Evolutionary conservation across 78 protist species (phyloP).

Genomic region (Paratrimastix pyriformis): DNA sequence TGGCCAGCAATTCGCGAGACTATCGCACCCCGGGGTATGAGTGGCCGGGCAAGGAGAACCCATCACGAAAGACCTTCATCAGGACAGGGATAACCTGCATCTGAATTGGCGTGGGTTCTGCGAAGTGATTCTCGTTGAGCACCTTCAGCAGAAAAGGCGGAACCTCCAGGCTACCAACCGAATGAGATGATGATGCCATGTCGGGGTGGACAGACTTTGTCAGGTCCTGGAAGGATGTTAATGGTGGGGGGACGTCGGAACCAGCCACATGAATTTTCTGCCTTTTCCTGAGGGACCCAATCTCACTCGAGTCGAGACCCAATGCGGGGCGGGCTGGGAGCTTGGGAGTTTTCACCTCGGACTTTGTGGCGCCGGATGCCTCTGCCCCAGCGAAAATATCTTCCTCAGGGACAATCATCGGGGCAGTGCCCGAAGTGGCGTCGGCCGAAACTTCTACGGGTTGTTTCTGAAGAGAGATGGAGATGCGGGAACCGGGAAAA

Average conservation of each 20-base stretch:
- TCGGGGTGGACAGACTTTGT: background rate
- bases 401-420: too few species aligned
- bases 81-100: constrained; percentile 43
- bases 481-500: too few species aligned
- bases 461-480: too few species aligned
- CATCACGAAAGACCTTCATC: constrained; percentile 11
- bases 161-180: background rate
- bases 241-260: background rate
- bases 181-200: background rate
- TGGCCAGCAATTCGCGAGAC: constrained; percentile 61
- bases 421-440: too few species aligned
- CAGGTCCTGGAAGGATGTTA: background rate
- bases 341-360: too few species aligned
- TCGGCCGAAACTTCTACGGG: too few species aligned
- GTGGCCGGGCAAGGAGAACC: background rate
- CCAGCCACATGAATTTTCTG: constrained; percentile 11
- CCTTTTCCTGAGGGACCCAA: background rate
- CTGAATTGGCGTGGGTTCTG: constrained; percentile 38
- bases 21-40: too few species aligned
- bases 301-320: background rate
- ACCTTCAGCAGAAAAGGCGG: background rate
- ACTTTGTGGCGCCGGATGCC: too few species aligned
- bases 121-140: background rate
- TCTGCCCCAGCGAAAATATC: too few species aligned
- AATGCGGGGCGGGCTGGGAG: too few species aligned